Evolutionary conservation across 2,329 filamentous ascomycete genomes (phyloP), one percentile per base, ranked within the genome.

Genomic region (Claviceps sp.): DNA sequence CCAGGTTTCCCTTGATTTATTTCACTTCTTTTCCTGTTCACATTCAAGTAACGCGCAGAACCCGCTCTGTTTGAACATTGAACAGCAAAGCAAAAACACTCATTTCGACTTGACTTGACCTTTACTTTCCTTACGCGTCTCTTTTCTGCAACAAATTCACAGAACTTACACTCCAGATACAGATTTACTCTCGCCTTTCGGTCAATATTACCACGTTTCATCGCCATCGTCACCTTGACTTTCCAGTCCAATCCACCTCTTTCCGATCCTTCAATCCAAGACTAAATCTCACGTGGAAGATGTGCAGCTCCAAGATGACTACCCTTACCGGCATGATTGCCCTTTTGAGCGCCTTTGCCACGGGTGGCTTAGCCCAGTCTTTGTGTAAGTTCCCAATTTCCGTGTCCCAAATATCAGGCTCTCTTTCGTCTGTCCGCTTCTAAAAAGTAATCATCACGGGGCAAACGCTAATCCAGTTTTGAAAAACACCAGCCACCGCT

Each of bases 281-380:
- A n/a, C 5, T 11, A 9, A 26, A 30, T 14, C 34, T 14, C 37
- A 26, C 26, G 6, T 11, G 7, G 6, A 52, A 52, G 48, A 67
- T 67, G 65, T 49, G 57, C 57, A 52, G 58, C 41, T 51, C 56
- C 56, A 66, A 63, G 55, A 63, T 63, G 59, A 58, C 59, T 50
- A 34, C 57, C 38, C 50, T 64, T 37, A 52, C 56, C 52, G 53
- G 53, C 47, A 55, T 54, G 34, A 52, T 65, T 48, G 58, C 58
- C 48, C 44, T 64, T 24, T 48, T 58, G 34, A 54, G 60, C 45
- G 52, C 56, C 50, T 48, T 64, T 37, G 52, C 56, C 40, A 50
- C 56, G 9, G 56, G 54, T 40, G 57, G 52, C 34, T 52, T 55
- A 26, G 58, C 55, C 48, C 56, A 54, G 37, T 34, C 59, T 30